Evolutionary conservation across 2,329 filamentous ascomycete species (phyloP), one percentile per base, ranked within the genome.

Genomic region (Neophaeococcomyces mojaviensis): DNA sequence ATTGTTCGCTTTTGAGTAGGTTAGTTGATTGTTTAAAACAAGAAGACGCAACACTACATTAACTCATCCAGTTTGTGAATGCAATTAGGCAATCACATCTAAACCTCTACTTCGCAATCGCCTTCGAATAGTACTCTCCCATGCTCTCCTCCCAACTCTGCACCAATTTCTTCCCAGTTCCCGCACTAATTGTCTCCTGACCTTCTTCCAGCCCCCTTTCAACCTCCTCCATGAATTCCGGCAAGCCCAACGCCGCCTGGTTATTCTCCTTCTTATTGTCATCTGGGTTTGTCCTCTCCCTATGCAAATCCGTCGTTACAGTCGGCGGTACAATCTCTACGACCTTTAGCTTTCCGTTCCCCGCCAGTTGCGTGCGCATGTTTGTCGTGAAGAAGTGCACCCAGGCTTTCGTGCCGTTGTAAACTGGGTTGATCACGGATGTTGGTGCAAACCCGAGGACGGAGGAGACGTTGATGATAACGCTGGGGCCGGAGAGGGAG

Each of bases 231-330:
- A 77, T 73, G 50, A 79, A 80, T 59, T 79, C 76, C 0, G 74
- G 70, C 3, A 78, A 58, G 1, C 60, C 67, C 58, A 81, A 52
- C 16, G 68, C 61, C 19, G 46, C 57, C n/a, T 61, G 52, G 31
- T 74, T 76, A n/a, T 75, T 71, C 4, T 70, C 61, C 61, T 78
- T 79, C 61, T 78, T 80, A 46, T 79, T 79, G 49, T 79, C 73
- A 51, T 78, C 69, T 1, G 76, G 75, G 53, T 79, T 67, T 37
- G 68, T 63, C 22, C 76, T 61, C 52, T 81, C 76, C 0, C 76
- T 65, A 57, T 80, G 75, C 31, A 80, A 54, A 51, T 77, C 71
- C 3, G 75, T 78, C 1, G 61, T 68, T 0, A 80, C 76, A 20
- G 64, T 71, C 2, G 76, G 76, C 38, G 76, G 77, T 36, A 67